Evolutionary conservation across 1,139 yeast species (phyloP).

Genomic region (Saccharomycopsis hybrid): DNA sequence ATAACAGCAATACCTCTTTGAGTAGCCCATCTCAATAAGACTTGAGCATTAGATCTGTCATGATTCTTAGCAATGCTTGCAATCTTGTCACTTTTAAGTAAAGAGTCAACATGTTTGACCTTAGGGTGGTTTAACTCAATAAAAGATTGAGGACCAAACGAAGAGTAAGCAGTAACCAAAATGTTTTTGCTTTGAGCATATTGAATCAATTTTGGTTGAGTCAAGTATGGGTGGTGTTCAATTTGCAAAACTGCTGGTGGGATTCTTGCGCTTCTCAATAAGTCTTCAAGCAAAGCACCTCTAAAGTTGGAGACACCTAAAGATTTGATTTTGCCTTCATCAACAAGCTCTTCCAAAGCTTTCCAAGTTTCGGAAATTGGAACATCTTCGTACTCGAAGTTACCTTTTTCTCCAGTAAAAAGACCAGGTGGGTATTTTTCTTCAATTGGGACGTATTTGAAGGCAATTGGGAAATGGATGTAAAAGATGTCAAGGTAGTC

Average conservation of each 20-base stretch:
- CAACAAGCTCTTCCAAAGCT: conserved; percentile 62
- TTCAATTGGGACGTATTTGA: conserved; percentile 64
- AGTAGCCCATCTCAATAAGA: conserved; percentile 75
- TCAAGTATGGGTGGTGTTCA: conserved; percentile 90
- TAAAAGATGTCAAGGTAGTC: conserved; percentile 70
- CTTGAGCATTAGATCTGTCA: conserved; percentile 50
- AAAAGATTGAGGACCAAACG: conserved; percentile 77
- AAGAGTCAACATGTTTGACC: conserved; percentile 47
- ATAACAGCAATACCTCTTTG: conserved; percentile 67
- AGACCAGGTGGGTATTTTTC: conserved; percentile 70
- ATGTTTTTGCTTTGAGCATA: conserved; percentile 56
- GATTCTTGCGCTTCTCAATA: conserved; percentile 63
- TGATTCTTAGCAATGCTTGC: conserved; percentile 48
- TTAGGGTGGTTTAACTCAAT: conserved; percentile 49
- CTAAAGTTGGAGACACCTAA: conserved; percentile 83
- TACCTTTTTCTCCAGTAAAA: conserved; percentile 54
- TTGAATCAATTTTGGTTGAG: conserved; percentile 62
- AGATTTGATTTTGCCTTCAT: conserved; percentile 60
- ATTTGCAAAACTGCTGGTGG: conserved; percentile 80
- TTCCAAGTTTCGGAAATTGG: conserved; percentile 76
- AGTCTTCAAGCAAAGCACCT: conserved; percentile 69
- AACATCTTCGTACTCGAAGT: conserved; percentile 56
- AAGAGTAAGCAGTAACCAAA: conserved; percentile 77
- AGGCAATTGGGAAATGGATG: conserved; percentile 78
- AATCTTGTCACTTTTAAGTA: conserved; percentile 51